Conservation (phyloP, 163 green algal species). For the Scenedesmus sp. region DNA sequence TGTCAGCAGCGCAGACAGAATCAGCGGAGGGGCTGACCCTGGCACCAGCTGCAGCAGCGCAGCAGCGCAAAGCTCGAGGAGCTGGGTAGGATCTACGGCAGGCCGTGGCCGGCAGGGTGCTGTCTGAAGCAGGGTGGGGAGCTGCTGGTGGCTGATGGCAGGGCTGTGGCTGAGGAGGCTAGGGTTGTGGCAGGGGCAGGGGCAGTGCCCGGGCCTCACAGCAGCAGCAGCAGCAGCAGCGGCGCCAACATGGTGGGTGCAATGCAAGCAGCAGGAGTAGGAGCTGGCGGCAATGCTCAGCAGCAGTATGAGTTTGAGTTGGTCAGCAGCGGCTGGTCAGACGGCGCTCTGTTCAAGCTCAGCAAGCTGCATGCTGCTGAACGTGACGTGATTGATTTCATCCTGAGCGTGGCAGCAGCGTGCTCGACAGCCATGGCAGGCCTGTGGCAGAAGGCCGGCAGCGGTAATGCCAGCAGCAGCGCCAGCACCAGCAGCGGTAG, state of each 20-base stretch:
- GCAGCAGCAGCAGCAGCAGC: slow-evolving; percentile 33
- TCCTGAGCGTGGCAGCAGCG: background rate
- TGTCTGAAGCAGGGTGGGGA: slow-evolving; percentile 1
- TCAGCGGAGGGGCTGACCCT: background rate
- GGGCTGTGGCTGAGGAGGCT: slow-evolving; percentile 22
- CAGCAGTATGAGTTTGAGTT: background rate
- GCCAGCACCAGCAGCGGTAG: background rate
- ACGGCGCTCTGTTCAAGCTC: slow-evolving; percentile 21
- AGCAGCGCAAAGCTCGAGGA: slow-evolving; percentile 5
- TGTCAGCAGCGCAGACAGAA: background rate
- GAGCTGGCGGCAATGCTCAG: too few species aligned
- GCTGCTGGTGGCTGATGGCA: background rate
- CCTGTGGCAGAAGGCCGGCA: background rate
- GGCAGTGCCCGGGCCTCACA: background rate
- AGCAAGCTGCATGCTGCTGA: slow-evolving; percentile 32
- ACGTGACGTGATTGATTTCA: background rate
- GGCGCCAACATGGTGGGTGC: background rate
- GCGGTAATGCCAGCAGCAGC: slow-evolving; percentile 15
- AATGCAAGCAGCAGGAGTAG: background rate
- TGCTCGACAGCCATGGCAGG: background rate
- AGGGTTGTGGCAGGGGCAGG: background rate
- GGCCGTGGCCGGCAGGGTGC: background rate
- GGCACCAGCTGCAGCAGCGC: slow-evolving; percentile 15
- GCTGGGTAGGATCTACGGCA: background rate
- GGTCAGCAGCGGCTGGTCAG: background rate